Conservation (phyloP, 805 yeast genomes). For the Yarrowia deformans region DNA sequence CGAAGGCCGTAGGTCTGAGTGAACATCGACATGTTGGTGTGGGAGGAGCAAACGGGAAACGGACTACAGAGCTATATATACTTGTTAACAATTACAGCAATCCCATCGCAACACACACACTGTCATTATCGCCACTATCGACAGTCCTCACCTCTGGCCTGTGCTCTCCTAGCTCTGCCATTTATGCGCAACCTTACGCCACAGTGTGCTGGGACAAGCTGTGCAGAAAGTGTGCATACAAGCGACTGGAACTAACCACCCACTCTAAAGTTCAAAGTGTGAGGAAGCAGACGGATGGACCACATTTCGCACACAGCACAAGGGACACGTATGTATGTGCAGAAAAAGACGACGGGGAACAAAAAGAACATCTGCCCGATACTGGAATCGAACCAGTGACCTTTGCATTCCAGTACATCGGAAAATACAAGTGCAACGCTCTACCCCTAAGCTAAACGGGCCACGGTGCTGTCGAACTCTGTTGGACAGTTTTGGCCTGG, state of each 20-base stretch:
- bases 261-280: too few relatives aligned
- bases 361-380: slow-evolving; percentile 49
- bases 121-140: too few relatives aligned
- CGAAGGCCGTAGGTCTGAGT: not conserved
- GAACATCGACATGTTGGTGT: too few relatives aligned
- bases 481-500: not conserved
- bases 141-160: too few relatives aligned
- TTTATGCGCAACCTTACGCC: slow-evolving; percentile 32
- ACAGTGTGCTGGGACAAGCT: not conserved
- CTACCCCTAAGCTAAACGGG: slow-evolving; percentile 94
- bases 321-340: too few relatives aligned
- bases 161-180: not conserved
- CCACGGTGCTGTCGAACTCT: not conserved
- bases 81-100: too few relatives aligned
- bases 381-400: slow-evolving; percentile 56
- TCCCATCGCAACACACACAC: too few relatives aligned
- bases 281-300: too few relatives aligned
- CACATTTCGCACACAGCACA: too few relatives aligned
- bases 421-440: slow-evolving; percentile 95
- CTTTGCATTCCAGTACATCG: slow-evolving; percentile 48
- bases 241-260: not conserved
- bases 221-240: not conserved
- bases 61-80: too few relatives aligned
- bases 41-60: too few relatives aligned
- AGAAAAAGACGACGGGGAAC: too few relatives aligned